A percentile compares a stretch with the other conserved stretches of the same genome.
These are phyloP conservation scores for Jamesozyma jinghongensis DNA, from an alignment of 805 yeast genomes.

Conservation along the genomic window DNA sequence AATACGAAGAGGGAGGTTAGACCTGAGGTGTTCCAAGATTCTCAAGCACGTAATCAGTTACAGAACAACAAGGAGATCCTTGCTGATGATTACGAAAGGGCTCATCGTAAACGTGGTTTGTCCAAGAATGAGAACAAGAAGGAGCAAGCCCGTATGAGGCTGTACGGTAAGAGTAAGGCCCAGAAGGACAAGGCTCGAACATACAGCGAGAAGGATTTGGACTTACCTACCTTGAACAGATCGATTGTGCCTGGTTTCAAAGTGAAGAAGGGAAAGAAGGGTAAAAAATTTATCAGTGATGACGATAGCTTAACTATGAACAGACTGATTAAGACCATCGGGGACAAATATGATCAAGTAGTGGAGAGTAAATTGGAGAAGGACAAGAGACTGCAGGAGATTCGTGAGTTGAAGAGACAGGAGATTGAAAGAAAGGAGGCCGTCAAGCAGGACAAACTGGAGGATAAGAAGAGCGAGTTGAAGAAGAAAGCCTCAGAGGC, in stretches of 20 bases:
- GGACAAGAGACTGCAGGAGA: conserved; percentile 79
- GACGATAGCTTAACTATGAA: conserved; percentile 52
- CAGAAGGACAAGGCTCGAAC: conserved; percentile 25
- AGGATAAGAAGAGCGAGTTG: conserved; percentile 68
- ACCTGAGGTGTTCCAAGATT: conserved; percentile 58
- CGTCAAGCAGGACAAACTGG: conserved; percentile 57
- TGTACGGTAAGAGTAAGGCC: conserved; percentile 66
- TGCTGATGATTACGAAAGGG: conserved; percentile 42
- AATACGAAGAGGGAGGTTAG: conserved; percentile 37
- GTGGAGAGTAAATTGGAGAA: conserved; percentile 87
- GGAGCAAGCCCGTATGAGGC: conserved; percentile 52
- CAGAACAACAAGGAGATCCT: conserved; percentile 45
- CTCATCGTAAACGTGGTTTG: conserved; percentile 29
- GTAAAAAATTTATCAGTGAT: conserved; percentile 69
- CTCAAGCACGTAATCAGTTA: conserved; percentile 59
- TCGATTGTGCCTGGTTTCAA: conserved; percentile 82
- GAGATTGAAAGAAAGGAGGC: conserved; percentile 82
- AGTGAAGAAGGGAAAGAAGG: conserved; percentile 73
- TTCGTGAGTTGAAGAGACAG: conserved; percentile 75
- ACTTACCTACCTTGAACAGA: conserved; percentile 70
- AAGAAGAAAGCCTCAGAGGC: conserved; percentile 65
- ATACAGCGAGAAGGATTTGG: conserved; percentile 69
- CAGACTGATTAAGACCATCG: conserved; percentile 69
- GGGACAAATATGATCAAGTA: conserved; percentile 67
- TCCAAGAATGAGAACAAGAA: conserved; percentile 50